These are phyloP conservation scores for Mariannaea sp. DNA, from an alignment of 2,329 filamentous ascomycete species.

Conservation along the genomic window DNA sequence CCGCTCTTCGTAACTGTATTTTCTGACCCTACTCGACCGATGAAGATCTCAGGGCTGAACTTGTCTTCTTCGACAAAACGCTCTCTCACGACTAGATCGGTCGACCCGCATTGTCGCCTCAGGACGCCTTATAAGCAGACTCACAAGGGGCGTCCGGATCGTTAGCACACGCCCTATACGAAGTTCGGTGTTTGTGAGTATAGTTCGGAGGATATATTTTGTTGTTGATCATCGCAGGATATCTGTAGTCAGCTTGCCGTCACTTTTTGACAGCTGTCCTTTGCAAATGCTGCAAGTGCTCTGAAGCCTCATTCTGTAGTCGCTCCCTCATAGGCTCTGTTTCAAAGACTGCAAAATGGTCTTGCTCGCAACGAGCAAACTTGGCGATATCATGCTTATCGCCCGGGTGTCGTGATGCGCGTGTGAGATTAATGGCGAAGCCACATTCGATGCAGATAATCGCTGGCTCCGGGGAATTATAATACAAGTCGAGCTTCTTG, in stretches of 20 bases:
- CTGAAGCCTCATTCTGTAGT: neutral
- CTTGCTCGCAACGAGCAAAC: neutral
- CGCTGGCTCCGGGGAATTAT: conserved; percentile 3
- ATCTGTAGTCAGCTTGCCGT: neutral
- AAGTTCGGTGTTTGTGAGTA: neutral
- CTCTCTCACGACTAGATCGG: neutral
- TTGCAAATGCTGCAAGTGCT: no score
- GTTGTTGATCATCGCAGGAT: neutral
- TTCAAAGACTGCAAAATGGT: neutral
- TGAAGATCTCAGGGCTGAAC: neutral
- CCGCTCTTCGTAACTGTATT: neutral
- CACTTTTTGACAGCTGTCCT: neutral
- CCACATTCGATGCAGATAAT: conserved; percentile 7
- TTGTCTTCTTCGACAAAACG: neutral
- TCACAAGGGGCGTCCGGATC: no score
- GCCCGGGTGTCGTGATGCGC: neutral
- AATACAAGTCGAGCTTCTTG: neutral
- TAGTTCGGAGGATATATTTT: neutral
- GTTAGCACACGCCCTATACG: no score
- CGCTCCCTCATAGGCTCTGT: neutral
- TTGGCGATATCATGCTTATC: conserved; percentile 4
- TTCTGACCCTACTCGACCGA: neutral
- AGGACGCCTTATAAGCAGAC: no score
- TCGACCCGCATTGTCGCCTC: no score
- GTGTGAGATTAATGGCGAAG: neutral